phyloP scores from a whole-genome alignment of 352 stramenopile genomes.

The Pythium dissimile region DNA sequence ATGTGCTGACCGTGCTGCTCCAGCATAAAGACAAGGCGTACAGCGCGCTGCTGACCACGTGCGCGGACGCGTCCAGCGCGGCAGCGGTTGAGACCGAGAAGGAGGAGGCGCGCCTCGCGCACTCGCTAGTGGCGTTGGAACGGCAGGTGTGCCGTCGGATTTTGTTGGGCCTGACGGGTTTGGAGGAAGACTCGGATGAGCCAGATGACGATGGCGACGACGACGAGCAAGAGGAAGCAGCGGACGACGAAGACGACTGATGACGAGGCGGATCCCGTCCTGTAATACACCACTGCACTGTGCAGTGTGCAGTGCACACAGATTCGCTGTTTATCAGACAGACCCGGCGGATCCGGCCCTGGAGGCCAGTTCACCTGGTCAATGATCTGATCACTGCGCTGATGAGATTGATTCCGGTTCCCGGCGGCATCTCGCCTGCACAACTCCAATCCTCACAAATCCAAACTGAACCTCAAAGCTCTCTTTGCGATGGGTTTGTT shows the following conservation, averaged over 20 bases:
- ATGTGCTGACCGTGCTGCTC: constrained; percentile 55
- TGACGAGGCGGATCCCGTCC: too few species aligned
- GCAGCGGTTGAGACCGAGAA: neutral
- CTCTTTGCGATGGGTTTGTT: neutral
- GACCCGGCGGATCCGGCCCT: neutral
- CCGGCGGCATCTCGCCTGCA: constrained; percentile 10
- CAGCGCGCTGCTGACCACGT: constrained; percentile 33
- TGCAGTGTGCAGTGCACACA: too few species aligned
- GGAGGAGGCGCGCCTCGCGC: constrained; percentile 13
- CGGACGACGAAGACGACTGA: constrained; percentile 1
- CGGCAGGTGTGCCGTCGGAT: constrained; percentile 58
- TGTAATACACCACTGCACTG: too few species aligned
- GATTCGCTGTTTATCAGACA: neutral
- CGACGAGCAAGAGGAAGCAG: constrained; percentile 12
- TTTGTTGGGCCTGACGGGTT: constrained; percentile 51
- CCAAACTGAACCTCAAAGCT: neutral
- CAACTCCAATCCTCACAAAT: too few species aligned
- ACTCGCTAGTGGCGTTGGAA: constrained; percentile 39
- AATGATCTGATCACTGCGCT: too few species aligned
- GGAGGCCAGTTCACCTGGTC: neutral
- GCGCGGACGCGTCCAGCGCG: neutral
- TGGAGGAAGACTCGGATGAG: constrained; percentile 45
- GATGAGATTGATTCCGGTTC: neutral
- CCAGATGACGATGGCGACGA: constrained; percentile 6
- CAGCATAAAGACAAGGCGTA: constrained; percentile 66